phyloP scores from a whole-genome alignment of 1,139 yeast species.

The Suhomyces bokatorum region DNA sequence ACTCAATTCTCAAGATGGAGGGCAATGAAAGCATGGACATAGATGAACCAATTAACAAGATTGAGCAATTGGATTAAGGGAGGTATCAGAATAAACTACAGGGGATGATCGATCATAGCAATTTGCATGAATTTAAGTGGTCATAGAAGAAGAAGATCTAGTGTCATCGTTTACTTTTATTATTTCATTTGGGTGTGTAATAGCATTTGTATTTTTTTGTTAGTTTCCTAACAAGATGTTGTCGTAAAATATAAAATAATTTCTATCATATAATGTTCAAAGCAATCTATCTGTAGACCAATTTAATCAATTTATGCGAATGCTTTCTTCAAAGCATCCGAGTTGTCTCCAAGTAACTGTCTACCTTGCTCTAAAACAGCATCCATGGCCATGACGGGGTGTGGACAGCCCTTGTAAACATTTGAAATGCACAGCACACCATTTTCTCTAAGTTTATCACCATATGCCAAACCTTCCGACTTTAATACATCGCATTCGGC shows the following conservation, averaged over 20 bases:
- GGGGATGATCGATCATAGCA: too few species aligned
- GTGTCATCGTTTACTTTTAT: not conserved
- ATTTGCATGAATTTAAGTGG: not conserved
- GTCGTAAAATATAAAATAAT: too few species aligned
- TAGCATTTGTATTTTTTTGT: not conserved
- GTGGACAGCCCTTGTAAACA: slow-evolving; percentile 48
- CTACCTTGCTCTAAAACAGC: slow-evolving; percentile 42
- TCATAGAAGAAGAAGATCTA: not conserved
- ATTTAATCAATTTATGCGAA: slow-evolving; percentile 9
- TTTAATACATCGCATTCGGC: slow-evolving; percentile 50
- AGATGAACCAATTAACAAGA: slow-evolving; percentile 16
- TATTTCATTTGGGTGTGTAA: not conserved
- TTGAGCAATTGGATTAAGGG: slow-evolving; percentile 17
- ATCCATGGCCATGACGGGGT: slow-evolving; percentile 52
- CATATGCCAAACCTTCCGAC: slow-evolving; percentile 46
- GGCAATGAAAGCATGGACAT: slow-evolving; percentile 17
- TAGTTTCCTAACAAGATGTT: not conserved
- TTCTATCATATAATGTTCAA: too few species aligned
- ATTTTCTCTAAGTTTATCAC: slow-evolving; percentile 37
- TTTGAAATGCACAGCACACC: slow-evolving; percentile 37
- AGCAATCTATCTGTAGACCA: not conserved
- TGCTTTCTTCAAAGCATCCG: slow-evolving; percentile 29
- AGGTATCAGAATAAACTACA: too few species aligned
- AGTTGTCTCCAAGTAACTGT: slow-evolving; percentile 33
- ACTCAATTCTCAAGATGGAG: slow-evolving; percentile 11